Conservation (phyloP, 2,329 filamentous ascomycete species). For the Diplodia corticola region DNA sequence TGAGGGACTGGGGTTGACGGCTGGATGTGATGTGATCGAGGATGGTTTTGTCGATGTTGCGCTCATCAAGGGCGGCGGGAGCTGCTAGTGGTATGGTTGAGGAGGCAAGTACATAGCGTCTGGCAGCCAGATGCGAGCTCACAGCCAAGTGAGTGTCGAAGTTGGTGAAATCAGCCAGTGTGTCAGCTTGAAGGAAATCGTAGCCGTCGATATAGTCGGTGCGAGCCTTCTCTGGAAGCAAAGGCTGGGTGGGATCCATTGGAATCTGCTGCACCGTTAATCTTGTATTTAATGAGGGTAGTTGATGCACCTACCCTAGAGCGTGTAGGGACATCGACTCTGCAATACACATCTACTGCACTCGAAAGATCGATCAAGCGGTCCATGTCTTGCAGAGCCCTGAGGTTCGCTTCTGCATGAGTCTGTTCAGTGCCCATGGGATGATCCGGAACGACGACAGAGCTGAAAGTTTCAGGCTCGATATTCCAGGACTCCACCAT, state of each 20-base stretch:
- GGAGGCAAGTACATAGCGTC: not conserved
- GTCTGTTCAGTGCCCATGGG: not conserved
- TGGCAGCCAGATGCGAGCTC: slow-evolving; percentile 32
- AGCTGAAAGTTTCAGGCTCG: slow-evolving; percentile 28
- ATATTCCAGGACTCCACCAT: slow-evolving; percentile 65
- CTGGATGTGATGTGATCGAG: slow-evolving; percentile 31
- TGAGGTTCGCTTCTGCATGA: not conserved
- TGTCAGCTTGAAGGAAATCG: slow-evolving; percentile 55
- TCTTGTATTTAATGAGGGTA: no score
- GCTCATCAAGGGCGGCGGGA: not conserved
- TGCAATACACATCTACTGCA: slow-evolving; percentile 60
- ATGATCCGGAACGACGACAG: not conserved
- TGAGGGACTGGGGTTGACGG: slow-evolving; percentile 30
- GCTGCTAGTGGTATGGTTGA: not conserved
- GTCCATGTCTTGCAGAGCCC: slow-evolving; percentile 28
- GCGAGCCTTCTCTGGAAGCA: slow-evolving; percentile 55
- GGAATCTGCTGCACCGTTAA: not conserved
- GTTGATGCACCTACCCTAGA: not conserved
- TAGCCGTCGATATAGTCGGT: slow-evolving; percentile 57
- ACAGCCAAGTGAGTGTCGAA: slow-evolving; percentile 40
- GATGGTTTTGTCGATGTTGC: slow-evolving; percentile 31
- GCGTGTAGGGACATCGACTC: slow-evolving; percentile 44
- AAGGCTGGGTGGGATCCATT: slow-evolving; percentile 65
- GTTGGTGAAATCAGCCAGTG: slow-evolving; percentile 46
- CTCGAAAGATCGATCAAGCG: slow-evolving; percentile 60